Base-by-base conservation (phyloP, 176 grass and related monocot species). In the Oryza glaberrima region DNA sequence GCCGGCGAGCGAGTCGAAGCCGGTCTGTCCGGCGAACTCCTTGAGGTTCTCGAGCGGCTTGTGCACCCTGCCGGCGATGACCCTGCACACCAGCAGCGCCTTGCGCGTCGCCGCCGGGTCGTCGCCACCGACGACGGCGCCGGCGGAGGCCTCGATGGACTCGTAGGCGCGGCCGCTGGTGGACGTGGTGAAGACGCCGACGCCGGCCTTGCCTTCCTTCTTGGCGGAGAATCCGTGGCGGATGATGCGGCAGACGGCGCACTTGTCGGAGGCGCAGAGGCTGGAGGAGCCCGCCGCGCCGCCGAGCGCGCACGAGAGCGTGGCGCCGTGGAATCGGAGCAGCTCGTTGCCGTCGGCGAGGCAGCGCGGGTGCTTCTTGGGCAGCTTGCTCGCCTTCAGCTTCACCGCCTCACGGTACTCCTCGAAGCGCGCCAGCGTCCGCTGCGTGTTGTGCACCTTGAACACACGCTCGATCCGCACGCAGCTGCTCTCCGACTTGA, bases 401-500 rank as follows among this genome's bases (percentile, higher is more conserved):
- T 96, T 99, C 56, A 98, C 96, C 6, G 83, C 43, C 89, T 99
- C 96, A 40, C 94, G 84, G 91, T 99, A 92, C 82, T 96, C 96
- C 81, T 99, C 96, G 80, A 99, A 99, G 46, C 90, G 90, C 3
- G 91, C 75, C 20, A 99, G 86, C 35, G 96, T 96, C 6, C 91
- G 91, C 82, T 99, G 96, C 81, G 81, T 99, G 94, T 99, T 99
- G 88, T 99, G 96, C 72, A 99, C 96, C 81, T 99, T 99, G 70
- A 99, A 88, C 14, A 99, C 94, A 2, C 94, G 79, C 23, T 99
- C 94, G 78, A 99, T 96, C 19, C 94, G 91, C 32, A 93, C 83
- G 65, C 88, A 88, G 81, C 85, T 92, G 90, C 90, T 96, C 56
- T 96, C 96, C 52, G 96, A 86, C 74, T 99, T 99, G 58, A 92